These are phyloP conservation scores for Oryza coarctata DNA, from an alignment of 176 grass and related monocot genomes.

Conservation along the genomic window DNA sequence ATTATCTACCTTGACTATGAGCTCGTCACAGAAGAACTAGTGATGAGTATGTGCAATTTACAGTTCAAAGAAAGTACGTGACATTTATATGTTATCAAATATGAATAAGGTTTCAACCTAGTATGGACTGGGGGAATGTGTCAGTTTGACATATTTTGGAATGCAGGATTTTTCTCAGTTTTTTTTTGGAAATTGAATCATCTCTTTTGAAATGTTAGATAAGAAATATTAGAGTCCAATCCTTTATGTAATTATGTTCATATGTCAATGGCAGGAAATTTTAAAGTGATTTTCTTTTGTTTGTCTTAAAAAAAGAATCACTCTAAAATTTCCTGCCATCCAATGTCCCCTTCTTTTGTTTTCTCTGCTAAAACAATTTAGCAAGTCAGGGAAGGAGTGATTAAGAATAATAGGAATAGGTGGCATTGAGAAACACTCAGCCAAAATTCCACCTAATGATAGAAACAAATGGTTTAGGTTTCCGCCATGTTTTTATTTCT, in stretches of 20 bases:
- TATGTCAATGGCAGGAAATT: too few relatives aligned
- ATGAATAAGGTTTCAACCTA: background rate
- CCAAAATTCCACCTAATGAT: conserved; percentile 23
- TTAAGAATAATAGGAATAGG: conserved; percentile 46
- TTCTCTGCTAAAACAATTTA: background rate
- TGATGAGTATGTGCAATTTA: background rate
- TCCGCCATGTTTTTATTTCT: conserved; percentile 2
- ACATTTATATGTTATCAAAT: background rate
- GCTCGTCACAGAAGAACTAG: background rate
- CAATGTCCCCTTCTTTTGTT: background rate
- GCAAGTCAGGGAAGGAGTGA: conserved; percentile 25
- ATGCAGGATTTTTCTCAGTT: too few relatives aligned
- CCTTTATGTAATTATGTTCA: too few relatives aligned
- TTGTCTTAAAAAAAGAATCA: background rate
- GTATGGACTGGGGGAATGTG: too few relatives aligned
- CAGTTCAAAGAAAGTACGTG: background rate
- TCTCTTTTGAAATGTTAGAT: too few relatives aligned
- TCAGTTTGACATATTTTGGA: too few relatives aligned
- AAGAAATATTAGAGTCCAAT: too few relatives aligned
- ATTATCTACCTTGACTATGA: background rate
- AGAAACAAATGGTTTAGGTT: background rate
- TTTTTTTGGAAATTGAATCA: too few relatives aligned
- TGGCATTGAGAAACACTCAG: conserved; percentile 37
- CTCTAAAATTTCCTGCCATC: background rate
- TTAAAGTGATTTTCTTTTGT: too few relatives aligned